Percentiles rank a stretch among this genome's conserved stretches.
Conservation (phyloP, 768 basidiomycete genomes). For the Lactarius hengduanensis region DNA sequence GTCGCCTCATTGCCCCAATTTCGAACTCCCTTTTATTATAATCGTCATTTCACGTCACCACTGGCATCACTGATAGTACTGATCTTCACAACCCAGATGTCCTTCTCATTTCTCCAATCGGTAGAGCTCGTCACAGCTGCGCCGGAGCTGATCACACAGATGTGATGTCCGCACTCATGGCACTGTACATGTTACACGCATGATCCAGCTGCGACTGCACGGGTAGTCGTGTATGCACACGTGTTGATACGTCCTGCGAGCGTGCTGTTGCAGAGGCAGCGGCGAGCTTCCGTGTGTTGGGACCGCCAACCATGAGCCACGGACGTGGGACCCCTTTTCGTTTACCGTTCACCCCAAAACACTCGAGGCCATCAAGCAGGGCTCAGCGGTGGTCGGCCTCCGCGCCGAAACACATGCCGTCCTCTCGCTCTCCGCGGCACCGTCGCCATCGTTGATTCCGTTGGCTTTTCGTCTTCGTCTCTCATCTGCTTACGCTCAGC, state of each 20-base stretch:
- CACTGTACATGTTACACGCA: background rate
- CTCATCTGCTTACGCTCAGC: background rate
- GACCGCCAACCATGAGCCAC: too few species aligned
- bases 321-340: too few species aligned
- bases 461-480: background rate
- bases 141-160: too few species aligned
- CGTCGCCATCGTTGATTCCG: constrained; percentile 60
- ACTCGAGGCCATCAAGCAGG: constrained; percentile 68
- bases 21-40: too few species aligned
- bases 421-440: constrained; percentile 50
- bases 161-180: background rate
- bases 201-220: too few species aligned
- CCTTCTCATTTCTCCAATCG: background rate
- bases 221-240: background rate
- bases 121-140: background rate
- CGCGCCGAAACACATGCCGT: constrained; percentile 94
- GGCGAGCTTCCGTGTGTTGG: too few species aligned
- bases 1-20: too few species aligned
- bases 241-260: background rate
- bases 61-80: too few species aligned
- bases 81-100: too few species aligned
- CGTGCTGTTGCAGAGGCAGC: constrained; percentile 35
- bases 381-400: constrained; percentile 85
- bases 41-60: too few species aligned
- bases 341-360: too few species aligned